Percentiles rank a stretch among this genome's conserved stretches.
These are phyloP conservation scores for Geranomyces michiganensis DNA, from an alignment of 192 early-diverging fungal genomes.

Conservation along the genomic window DNA sequence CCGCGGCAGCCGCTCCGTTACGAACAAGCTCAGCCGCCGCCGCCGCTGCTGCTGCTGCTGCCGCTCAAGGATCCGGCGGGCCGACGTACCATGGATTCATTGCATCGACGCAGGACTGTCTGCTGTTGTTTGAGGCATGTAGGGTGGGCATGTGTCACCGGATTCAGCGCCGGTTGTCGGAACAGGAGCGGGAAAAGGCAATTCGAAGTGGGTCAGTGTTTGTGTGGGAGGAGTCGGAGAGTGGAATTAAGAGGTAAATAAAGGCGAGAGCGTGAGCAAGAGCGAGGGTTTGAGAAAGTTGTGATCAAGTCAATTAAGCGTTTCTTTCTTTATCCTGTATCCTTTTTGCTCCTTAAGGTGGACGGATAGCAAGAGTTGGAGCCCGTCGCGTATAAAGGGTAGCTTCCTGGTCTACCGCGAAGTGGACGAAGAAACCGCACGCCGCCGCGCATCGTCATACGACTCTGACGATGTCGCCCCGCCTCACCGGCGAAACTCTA, in stretches of 20 bases:
- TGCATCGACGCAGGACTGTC: conserved; percentile 82
- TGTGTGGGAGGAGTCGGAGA: conserved; percentile 88
- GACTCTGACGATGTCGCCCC: conserved; percentile 15
- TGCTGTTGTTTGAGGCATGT: conserved; percentile 88
- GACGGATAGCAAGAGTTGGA: conserved; percentile 91
- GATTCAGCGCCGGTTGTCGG: conserved; percentile 78
- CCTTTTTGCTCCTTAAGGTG: conserved; percentile 53
- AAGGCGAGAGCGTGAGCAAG: background rate
- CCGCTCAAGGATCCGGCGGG: background rate
- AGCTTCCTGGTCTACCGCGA: conserved; percentile 89
- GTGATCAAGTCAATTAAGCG: too few relatives aligned
- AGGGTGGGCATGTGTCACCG: conserved; percentile 71
- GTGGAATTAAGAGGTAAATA: conserved; percentile 79
- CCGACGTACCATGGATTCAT: conserved; percentile 84
- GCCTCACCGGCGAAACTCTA: background rate
- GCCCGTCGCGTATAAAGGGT: conserved; percentile 81
- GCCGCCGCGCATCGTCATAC: conserved; percentile 19
- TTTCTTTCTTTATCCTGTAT: background rate
- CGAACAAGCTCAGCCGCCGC: background rate
- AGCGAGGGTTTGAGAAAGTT: too few relatives aligned
- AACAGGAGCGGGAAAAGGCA: conserved; percentile 72
- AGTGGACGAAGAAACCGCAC: conserved; percentile 51
- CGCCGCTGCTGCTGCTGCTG: background rate
- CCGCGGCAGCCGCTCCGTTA: background rate
- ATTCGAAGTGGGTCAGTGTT: conserved; percentile 87